Conservation (phyloP, 2,329 filamentous ascomycete species). For the Cordyceps fumosorosea region DNA sequence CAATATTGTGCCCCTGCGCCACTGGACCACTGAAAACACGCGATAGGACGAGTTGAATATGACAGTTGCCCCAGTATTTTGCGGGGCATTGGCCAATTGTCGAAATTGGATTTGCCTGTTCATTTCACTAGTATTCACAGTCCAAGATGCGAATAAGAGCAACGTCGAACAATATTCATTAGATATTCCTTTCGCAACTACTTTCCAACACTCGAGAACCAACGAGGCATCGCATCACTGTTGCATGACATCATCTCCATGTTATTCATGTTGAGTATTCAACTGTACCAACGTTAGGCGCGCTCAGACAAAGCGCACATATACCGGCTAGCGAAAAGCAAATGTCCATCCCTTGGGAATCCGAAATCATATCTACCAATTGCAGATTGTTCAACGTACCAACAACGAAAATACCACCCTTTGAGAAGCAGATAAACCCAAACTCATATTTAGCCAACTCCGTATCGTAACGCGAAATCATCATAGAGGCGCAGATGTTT, state of each 20-base stretch:
- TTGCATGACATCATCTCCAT: not conserved
- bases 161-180: not conserved
- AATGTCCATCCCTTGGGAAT: not conserved
- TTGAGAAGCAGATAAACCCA: not conserved
- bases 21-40: not conserved
- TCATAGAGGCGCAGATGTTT: slow-evolving; percentile 1
- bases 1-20: not conserved
- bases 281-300: not conserved
- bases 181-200: not conserved
- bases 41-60: not conserved
- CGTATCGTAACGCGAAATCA: not conserved
- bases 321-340: not conserved
- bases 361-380: not conserved
- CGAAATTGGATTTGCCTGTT: not conserved
- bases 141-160: too few relatives aligned
- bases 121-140: not conserved
- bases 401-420: not conserved
- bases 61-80: not conserved
- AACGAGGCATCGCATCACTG: not conserved
- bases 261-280: not conserved
- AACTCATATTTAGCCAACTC: not conserved
- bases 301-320: not conserved
- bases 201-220: too few relatives aligned
- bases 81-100: slow-evolving; percentile 4
- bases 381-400: not conserved